Evolutionary conservation across 441 rosid species (phyloP).

Genomic region (Syzygium malaccense): DNA sequence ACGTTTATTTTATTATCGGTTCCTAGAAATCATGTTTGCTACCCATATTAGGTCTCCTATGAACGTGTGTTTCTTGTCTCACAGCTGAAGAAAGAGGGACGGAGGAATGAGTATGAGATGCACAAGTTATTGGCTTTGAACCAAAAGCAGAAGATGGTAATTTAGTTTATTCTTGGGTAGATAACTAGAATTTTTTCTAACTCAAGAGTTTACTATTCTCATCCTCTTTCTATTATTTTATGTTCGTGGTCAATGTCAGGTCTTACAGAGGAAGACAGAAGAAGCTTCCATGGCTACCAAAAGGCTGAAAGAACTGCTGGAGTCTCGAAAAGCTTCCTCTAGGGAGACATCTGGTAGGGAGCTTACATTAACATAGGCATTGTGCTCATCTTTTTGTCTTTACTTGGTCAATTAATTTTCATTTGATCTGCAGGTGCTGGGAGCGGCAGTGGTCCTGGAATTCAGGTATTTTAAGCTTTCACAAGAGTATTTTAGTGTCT

Average conservation of each 20-base stretch:
- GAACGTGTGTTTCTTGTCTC: neutral
- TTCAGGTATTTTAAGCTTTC: slow-evolving; percentile 51
- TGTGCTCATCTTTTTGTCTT: slow-evolving; percentile 1
- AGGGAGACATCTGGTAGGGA: slow-evolving; percentile 47
- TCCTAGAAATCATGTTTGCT: neutral
- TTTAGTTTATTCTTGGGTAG: neutral
- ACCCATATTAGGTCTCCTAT: neutral
- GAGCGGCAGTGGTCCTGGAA: slow-evolving; percentile 62
- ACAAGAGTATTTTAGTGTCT: neutral
- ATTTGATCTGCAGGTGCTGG: slow-evolving; percentile 32
- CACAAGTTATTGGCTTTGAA: slow-evolving; percentile 92
- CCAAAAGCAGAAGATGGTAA: slow-evolving; percentile 96
- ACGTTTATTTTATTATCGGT: neutral
- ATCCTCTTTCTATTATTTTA: neutral
- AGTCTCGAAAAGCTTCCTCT: slow-evolving; percentile 71
- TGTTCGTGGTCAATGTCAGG: slow-evolving; percentile 29
- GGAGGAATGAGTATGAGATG: slow-evolving; percentile 96
- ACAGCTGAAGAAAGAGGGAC: slow-evolving; percentile 97
- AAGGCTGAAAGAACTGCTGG: slow-evolving; percentile 88
- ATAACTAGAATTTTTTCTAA: neutral
- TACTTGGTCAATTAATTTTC: slow-evolving; percentile 11
- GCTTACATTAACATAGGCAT: slow-evolving; percentile 5
- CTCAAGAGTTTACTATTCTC: slow-evolving; percentile 2
- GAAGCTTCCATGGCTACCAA: slow-evolving; percentile 96
- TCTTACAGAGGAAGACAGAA: slow-evolving; percentile 94